phyloP scores from a whole-genome alignment of 805 yeast genomes.

The Middelhovenomyces tepae region DNA sequence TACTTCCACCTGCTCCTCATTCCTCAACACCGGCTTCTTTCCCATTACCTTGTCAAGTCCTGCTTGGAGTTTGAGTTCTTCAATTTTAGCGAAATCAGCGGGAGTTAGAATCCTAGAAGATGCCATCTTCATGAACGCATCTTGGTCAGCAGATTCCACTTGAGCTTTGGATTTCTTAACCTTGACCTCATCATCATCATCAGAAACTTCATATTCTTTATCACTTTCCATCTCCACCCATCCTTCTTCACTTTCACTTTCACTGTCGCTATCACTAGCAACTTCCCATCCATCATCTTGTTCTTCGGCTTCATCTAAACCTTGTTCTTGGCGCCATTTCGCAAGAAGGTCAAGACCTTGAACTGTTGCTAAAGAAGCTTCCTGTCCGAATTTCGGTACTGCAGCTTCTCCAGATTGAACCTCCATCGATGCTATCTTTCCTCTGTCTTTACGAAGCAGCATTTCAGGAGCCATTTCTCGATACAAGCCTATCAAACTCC shows the following conservation, averaged over 20 bases:
- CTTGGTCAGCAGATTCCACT: constrained; percentile 17
- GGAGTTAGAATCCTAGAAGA: constrained; percentile 85
- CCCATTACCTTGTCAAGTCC: constrained; percentile 71
- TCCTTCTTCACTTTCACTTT: constrained; percentile 47
- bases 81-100: constrained; percentile 93
- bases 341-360: constrained; percentile 88
- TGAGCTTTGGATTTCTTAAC: constrained; percentile 16
- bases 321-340: constrained; percentile 64
- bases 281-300: constrained; percentile 55
- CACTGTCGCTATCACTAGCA: constrained; percentile 41
- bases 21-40: constrained; percentile 24
- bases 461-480: constrained; percentile 96
- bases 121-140: constrained; percentile 48
- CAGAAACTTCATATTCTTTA: constrained; percentile 51
- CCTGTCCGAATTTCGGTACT: constrained; percentile 54
- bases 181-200: constrained; percentile 44
- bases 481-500: constrained; percentile 73
- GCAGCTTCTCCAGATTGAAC: constrained; percentile 50
- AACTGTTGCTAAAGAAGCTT: constrained; percentile 57
- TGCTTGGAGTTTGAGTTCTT: constrained; percentile 76
- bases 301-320: constrained; percentile 49
- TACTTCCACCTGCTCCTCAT: constrained; percentile 85
- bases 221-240: constrained; percentile 87
- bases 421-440: constrained; percentile 82
- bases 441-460: constrained; percentile 85